Percentiles rank a stretch among this genome's conserved stretches.
phyloP scores from a whole-genome alignment of 768 basidiomycete species.

The Panaeolus papilionaceus region DNA sequence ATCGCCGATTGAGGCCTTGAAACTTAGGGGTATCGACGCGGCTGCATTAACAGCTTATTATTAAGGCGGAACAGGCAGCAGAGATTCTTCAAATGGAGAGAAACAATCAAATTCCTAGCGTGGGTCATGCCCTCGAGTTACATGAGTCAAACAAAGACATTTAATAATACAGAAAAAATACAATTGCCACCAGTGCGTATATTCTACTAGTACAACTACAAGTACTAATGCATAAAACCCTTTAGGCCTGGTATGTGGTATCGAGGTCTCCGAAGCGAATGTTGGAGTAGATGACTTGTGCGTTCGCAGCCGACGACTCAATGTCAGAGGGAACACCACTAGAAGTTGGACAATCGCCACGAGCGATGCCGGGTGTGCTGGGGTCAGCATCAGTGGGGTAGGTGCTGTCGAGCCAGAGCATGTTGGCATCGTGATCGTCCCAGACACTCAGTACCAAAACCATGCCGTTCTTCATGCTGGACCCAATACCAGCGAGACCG shows the following conservation, averaged over 20 bases:
- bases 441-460: constrained; percentile 48
- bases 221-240: neutral
- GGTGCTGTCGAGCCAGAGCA: constrained; percentile 10
- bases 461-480: constrained; percentile 46
- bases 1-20: neutral
- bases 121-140: no score
- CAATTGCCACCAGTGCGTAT: neutral
- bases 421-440: constrained; percentile 38
- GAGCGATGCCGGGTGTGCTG: constrained; percentile 10
- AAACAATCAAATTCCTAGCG: no score
- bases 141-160: neutral
- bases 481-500: constrained; percentile 44
- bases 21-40: neutral
- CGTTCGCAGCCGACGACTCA: neutral
- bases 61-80: no score
- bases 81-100: no score
- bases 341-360: neutral
- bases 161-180: neutral
- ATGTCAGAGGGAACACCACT: neutral
- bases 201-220: neutral
- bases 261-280: constrained; percentile 11
- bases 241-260: constrained; percentile 30
- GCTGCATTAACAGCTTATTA: no score
- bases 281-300: constrained; percentile 9
- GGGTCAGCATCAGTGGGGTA: constrained; percentile 12